Evolutionary conservation across 352 stramenopile genomes (phyloP).

Genomic region (Globisporangium nunn): DNA sequence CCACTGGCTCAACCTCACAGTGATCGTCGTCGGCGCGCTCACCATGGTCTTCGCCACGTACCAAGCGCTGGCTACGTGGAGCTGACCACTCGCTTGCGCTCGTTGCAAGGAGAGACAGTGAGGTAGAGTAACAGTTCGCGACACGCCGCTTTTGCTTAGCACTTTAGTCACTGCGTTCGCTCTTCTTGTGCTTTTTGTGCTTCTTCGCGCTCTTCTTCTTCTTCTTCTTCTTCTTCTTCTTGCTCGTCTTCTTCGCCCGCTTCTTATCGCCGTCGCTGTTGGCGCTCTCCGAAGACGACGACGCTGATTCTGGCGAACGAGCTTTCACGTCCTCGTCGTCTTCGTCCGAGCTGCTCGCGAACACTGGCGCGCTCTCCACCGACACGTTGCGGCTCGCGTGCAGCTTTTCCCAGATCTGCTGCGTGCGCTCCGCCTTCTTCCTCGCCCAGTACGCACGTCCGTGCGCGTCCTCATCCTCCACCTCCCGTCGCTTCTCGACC

Average conservation of each 20-base stretch:
- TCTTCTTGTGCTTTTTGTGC: conserved; percentile 4
- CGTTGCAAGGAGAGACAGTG: not conserved
- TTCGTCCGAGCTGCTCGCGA: conserved; percentile 28
- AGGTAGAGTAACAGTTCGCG: too few relatives aligned
- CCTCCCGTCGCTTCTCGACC: not conserved
- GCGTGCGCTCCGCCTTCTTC: conserved; percentile 52
- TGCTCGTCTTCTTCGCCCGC: conserved; percentile 14
- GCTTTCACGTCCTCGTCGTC: conserved; percentile 36
- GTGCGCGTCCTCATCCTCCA: conserved; percentile 9
- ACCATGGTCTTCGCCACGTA: conserved; percentile 63
- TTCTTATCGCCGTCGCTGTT: conserved; percentile 10
- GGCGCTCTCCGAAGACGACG: conserved; percentile 1
- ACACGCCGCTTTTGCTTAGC: not conserved
- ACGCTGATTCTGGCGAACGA: not conserved
- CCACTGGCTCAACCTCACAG: conserved; percentile 29
- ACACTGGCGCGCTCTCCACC: conserved; percentile 43
- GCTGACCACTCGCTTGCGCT: conserved; percentile 6
- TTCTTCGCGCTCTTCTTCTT: conserved; percentile 18
- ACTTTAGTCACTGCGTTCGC: conserved; percentile 10
- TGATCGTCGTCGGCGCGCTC: conserved; percentile 41
- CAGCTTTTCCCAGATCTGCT: conserved; percentile 44
- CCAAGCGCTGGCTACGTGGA: conserved; percentile 44
- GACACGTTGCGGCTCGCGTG: conserved; percentile 29
- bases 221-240: conserved; percentile 21
- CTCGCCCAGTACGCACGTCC: conserved; percentile 47